Percentiles rank a stretch among this genome's conserved stretches.
These are phyloP conservation scores for Corylus americana DNA, from an alignment of 306 rosid species.

Conservation along the genomic window DNA sequence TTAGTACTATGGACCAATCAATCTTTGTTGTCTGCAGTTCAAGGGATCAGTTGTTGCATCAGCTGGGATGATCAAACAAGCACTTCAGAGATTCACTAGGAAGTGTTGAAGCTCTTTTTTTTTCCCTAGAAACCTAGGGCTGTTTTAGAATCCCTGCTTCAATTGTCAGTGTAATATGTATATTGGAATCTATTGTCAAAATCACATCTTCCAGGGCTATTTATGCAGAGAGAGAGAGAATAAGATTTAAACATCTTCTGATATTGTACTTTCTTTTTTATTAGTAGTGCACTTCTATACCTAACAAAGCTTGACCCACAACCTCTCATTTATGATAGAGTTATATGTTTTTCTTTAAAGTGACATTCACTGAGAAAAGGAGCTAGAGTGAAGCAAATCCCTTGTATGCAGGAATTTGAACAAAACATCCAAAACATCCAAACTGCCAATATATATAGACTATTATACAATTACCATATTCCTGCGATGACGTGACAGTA, in stretches of 20 bases:
- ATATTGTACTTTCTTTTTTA: background rate
- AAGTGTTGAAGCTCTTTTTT: conserved; percentile 21
- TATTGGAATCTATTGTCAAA: conserved; percentile 16
- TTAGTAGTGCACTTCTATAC: conserved; percentile 8
- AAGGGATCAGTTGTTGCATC: conserved; percentile 29
- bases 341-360: background rate
- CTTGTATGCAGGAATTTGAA: background rate
- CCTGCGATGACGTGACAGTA: too few species aligned
- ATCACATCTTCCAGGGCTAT: conserved; percentile 17
- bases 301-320: background rate
- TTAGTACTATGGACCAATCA: background rate
- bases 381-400: background rate
- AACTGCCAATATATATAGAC: too few species aligned
- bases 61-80: conserved; percentile 32
- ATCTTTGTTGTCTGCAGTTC: conserved; percentile 29
- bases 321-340: background rate
- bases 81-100: conserved; percentile 32
- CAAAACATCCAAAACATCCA: too few species aligned
- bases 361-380: background rate
- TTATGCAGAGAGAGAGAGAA: conserved; percentile 13
- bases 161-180: conserved; percentile 10
- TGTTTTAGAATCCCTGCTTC: background rate
- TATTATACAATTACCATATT: too few species aligned
- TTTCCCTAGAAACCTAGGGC: background rate
- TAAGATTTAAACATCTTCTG: background rate